phyloP scores from a whole-genome alignment of 208 protist species.

The Trypanosoma rangeli region DNA sequence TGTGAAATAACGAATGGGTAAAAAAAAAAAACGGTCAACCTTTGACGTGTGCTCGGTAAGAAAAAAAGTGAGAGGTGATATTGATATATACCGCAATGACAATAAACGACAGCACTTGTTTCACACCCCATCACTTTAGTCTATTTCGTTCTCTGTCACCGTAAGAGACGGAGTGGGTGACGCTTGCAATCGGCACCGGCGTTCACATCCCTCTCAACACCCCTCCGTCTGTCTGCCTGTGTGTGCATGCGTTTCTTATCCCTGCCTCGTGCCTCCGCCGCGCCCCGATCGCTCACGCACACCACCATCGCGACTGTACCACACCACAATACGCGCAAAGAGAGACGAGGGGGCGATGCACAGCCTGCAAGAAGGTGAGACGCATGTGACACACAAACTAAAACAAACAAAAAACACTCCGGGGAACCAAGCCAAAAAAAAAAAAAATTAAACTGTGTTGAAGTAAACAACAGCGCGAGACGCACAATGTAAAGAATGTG shows the following conservation, averaged over 20 bases:
- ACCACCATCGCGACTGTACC: no score
- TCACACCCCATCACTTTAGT: background rate
- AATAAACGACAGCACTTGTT: no score
- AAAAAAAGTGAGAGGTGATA: no score
- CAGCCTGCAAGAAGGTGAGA: background rate
- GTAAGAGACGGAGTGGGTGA: no score
- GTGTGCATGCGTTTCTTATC: no score
- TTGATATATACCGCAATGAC: no score
- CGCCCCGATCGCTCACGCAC: no score
- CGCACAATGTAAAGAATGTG: background rate
- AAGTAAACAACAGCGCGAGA: background rate
- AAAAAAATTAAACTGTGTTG: background rate
- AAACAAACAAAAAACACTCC: background rate
- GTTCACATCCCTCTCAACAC: no score
- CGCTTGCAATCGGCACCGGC: no score
- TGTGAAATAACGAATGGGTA: constrained; percentile 10
- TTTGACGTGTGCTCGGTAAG: constrained; percentile 25
- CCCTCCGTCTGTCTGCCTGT: no score
- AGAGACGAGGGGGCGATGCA: background rate
- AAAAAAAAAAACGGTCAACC: background rate
- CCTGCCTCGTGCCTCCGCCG: no score
- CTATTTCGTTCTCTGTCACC: background rate
- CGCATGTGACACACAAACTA: background rate
- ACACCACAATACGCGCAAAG: background rate
- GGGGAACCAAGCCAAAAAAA: background rate